These are phyloP conservation scores for Aureobasidium sp. DNA, from an alignment of 2,329 filamentous ascomycete genomes.

Conservation along the genomic window DNA sequence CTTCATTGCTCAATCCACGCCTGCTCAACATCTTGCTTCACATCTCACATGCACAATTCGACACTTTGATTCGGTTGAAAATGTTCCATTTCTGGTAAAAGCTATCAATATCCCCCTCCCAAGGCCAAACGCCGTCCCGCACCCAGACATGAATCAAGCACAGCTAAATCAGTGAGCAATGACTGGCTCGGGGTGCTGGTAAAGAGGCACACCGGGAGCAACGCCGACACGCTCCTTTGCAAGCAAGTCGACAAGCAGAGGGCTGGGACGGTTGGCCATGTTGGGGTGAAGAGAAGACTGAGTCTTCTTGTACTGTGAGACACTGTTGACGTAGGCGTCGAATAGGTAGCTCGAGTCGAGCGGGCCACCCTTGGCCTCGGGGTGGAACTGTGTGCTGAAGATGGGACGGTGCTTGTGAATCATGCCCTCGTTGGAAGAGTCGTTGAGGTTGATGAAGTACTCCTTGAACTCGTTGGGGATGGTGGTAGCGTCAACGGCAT, in stretches of 20 bases:
- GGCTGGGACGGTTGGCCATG: conserved; percentile 79
- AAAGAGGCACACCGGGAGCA: conserved; percentile 30
- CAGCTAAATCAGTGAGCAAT: not conserved
- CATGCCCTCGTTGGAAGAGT: conserved; percentile 95
- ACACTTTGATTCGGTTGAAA: not conserved
- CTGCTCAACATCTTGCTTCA: not conserved
- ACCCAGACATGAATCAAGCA: not conserved
- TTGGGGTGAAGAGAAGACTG: conserved; percentile 61
- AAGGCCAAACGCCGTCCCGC: not conserved
- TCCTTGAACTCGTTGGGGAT: conserved; percentile 86
- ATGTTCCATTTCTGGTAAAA: not conserved
- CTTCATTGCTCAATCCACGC: not conserved
- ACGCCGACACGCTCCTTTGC: conserved; percentile 94
- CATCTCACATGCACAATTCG: not conserved
- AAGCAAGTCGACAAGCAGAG: conserved; percentile 81
- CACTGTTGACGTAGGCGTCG: conserved; percentile 88
- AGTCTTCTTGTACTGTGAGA: conserved; percentile 78
- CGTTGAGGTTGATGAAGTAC: conserved; percentile 97
- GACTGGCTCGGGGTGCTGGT: conserved; percentile 14
- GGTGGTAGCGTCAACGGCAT: conserved; percentile 80
- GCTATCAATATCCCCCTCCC: not conserved
- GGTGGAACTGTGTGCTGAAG: conserved; percentile 98
- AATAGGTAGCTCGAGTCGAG: conserved; percentile 95
- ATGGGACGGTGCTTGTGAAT: conserved; percentile 94
- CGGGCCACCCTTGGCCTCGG: conserved; percentile 93